Conservation (phyloP, 306 rosid species). For the Quercus variabilis region DNA sequence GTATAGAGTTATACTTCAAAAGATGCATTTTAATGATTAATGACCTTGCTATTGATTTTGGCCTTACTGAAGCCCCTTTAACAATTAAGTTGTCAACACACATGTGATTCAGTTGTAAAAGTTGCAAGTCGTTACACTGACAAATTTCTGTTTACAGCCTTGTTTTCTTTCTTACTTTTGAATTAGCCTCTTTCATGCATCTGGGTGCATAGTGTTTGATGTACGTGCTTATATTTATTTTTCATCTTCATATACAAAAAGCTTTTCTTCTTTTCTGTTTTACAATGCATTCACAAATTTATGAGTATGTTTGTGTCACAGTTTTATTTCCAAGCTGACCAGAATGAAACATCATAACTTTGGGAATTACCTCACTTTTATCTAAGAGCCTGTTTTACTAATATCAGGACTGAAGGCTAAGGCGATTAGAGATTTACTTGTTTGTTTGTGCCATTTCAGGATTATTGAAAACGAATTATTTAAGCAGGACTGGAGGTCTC, state of each 20-base stretch:
- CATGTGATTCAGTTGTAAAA: too few relatives aligned
- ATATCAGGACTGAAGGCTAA: slow-evolving; percentile 14
- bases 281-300: neutral
- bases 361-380: neutral
- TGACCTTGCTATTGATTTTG: neutral
- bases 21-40: neutral
- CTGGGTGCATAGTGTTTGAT: neutral
- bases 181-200: neutral
- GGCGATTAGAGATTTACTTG: neutral
- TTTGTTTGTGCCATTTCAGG: slow-evolving; percentile 51
- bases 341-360: neutral
- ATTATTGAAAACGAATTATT: slow-evolving; percentile 72
- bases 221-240: neutral
- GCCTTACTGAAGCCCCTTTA: too few relatives aligned
- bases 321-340: neutral
- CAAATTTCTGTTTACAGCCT: neutral
- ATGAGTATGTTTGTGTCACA: neutral
- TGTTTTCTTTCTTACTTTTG: neutral
- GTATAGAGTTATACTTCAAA: neutral
- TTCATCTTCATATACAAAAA: neutral
- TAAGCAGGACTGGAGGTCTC: slow-evolving; percentile 89
- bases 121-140: neutral
- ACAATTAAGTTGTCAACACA: too few relatives aligned
- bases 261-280: neutral
- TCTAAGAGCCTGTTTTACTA: neutral